Conservation (phyloP, 2,329 filamentous ascomycete genomes). For the Fusarium sp. region DNA sequence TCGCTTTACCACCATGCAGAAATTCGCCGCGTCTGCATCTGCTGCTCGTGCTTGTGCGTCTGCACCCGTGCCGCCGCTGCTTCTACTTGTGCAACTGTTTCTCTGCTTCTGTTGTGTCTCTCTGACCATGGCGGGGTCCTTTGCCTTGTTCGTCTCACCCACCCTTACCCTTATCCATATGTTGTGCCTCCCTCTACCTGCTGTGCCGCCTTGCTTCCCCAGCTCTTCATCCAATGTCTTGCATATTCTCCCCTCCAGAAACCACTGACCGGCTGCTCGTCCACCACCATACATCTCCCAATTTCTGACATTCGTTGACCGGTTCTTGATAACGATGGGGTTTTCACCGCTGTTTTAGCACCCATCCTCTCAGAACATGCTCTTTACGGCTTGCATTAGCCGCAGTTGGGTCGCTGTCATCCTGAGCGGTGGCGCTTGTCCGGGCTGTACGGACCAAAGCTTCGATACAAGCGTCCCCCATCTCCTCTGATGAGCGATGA, state of each 20-base stretch:
- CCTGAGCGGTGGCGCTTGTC: conserved; percentile 32
- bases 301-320: conserved; percentile 25
- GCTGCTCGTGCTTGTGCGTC: conserved; percentile 17
- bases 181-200: conserved; percentile 22
- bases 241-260: conserved; percentile 44
- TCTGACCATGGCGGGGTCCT: conserved; percentile 10
- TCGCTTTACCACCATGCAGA: conserved; percentile 30
- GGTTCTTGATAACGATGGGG: conserved; percentile 23
- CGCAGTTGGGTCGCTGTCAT: conserved; percentile 33
- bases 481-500: conserved; percentile 37
- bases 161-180: conserved; percentile 19
- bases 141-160: conserved; percentile 23
- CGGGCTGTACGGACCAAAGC: conserved; percentile 38
- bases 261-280: conserved; percentile 41
- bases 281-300: conserved; percentile 26
- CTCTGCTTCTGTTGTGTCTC: conserved; percentile 16
- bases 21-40: conserved; percentile 22
- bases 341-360: conserved; percentile 48
- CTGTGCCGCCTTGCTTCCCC: conserved; percentile 37
- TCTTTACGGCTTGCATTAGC: conserved; percentile 45
- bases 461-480: conserved; percentile 39
- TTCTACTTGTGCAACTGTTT: conserved; percentile 19
- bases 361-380: conserved; percentile 21
- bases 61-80: conserved; percentile 31
- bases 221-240: conserved; percentile 43